Percentiles rank a stretch among this genome's conserved stretches.
Conservation (phyloP, 441 rosid species). For the Erysimum pusillum region DNA sequence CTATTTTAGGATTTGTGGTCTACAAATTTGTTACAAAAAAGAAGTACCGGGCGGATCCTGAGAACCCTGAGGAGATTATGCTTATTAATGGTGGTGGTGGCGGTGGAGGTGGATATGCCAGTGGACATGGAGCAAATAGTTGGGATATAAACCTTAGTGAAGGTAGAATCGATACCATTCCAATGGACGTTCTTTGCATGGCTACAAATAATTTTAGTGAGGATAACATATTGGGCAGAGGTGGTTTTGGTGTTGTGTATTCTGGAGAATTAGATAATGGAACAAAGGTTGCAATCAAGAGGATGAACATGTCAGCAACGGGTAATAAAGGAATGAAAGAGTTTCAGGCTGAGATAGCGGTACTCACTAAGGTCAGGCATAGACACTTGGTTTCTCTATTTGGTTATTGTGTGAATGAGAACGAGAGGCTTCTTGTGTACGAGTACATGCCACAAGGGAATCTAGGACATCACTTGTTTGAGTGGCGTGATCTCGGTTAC, state of each 20-base stretch:
- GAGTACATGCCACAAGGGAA: conserved; percentile 97
- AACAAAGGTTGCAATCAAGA: conserved; percentile 81
- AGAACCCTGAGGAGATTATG: conserved; percentile 51
- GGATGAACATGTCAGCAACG: conserved; percentile 76
- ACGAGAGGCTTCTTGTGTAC: conserved; percentile 84
- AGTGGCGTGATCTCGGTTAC: conserved; percentile 56
- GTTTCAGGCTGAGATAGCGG: conserved; percentile 88
- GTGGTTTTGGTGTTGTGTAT: conserved; percentile 96
- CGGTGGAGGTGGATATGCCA: conserved; percentile 43
- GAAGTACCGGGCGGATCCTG: conserved; percentile 53
- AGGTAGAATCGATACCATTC: conserved; percentile 69
- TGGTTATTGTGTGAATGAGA: conserved; percentile 85
- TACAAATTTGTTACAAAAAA: conserved; percentile 58
- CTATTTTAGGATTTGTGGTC: conserved; percentile 61
- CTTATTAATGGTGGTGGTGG: conserved; percentile 33
- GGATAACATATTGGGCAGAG: conserved; percentile 72
- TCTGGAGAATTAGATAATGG: conserved; percentile 79
- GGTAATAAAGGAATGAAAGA: conserved; percentile 80
- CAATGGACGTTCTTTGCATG: conserved; percentile 79
- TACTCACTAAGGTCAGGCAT: conserved; percentile 89
- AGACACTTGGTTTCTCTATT: conserved; percentile 87
- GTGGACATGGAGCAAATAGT: conserved; percentile 58
- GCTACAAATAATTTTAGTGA: conserved; percentile 81
- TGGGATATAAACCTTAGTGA: no score
- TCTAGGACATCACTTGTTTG: conserved; percentile 77